Evolutionary conservation across 257 asterid genomes (phyloP).

Genomic region (Linderniella brevidens): DNA sequence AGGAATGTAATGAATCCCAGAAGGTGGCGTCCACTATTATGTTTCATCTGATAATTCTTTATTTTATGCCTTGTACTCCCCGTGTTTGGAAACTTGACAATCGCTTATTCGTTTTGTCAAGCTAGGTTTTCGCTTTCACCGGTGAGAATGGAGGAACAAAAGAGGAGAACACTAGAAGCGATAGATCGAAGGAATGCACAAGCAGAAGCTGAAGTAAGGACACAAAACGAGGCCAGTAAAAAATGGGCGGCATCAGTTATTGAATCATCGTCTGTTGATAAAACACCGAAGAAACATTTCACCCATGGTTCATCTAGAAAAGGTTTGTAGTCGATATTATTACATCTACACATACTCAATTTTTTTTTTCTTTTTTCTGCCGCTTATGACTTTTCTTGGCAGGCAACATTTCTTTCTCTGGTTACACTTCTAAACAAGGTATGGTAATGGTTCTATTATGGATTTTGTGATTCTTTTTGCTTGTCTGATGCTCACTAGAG

Average conservation of each 20-base stretch:
- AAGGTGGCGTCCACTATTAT: too few species aligned
- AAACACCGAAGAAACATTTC: conserved; percentile 12
- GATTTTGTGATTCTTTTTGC: neutral
- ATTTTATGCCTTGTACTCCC: too few species aligned
- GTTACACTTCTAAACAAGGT: conserved; percentile 43
- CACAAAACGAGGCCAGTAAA: conserved; percentile 27
- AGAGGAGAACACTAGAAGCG: conserved; percentile 59
- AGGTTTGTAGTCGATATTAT: conserved; percentile 23
- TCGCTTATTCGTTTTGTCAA: too few species aligned
- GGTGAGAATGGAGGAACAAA: conserved; percentile 47
- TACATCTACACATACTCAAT: neutral
- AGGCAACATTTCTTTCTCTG: conserved; percentile 46
- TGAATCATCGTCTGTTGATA: conserved; percentile 13
- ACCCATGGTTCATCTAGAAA: conserved; percentile 20
- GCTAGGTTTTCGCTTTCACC: too few species aligned
- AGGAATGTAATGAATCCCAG: too few species aligned
- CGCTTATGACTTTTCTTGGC: conserved; percentile 10
- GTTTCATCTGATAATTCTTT: too few species aligned
- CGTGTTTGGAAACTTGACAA: too few species aligned
- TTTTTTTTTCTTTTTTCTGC: neutral
- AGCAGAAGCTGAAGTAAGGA: conserved; percentile 42
- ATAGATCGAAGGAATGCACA: conserved; percentile 63
- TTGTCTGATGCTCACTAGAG: neutral
- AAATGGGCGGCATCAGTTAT: conserved; percentile 12
- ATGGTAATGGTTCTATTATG: neutral